Evolutionary conservation across 2,329 filamentous ascomycete genomes (phyloP).

Genomic region (Xylaria arbuscula): DNA sequence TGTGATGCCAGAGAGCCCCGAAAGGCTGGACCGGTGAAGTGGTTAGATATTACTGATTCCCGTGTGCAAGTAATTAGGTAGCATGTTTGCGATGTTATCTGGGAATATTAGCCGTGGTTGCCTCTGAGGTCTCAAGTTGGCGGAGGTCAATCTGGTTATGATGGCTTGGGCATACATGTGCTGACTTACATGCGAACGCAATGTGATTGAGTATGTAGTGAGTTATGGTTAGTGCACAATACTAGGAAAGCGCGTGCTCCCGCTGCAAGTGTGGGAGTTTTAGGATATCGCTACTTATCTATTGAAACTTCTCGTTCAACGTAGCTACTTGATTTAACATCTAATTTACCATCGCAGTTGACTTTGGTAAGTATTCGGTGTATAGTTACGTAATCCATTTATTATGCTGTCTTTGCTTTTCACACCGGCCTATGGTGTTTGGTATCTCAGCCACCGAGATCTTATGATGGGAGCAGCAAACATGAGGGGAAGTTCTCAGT

Average conservation of each 20-base stretch:
- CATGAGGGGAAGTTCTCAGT: too few relatives aligned
- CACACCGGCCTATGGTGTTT: too few relatives aligned
- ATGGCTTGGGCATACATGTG: not conserved
- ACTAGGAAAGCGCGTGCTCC: not conserved
- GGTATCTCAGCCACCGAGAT: too few relatives aligned
- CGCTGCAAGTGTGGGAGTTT: not conserved
- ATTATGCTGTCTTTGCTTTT: too few relatives aligned
- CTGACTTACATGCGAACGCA: not conserved
- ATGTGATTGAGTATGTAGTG: not conserved
- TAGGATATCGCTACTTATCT: too few relatives aligned
- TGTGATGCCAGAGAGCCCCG: not conserved
- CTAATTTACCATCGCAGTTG: too few relatives aligned
- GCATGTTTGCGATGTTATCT: not conserved
- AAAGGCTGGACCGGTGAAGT: not conserved
- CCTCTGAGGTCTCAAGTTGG: not conserved
- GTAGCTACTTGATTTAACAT: too few relatives aligned
- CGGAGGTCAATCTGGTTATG: not conserved
- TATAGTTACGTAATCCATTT: too few relatives aligned
- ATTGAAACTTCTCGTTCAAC: too few relatives aligned
- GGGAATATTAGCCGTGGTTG: not conserved
- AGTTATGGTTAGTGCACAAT: not conserved
- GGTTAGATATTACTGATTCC: not conserved
- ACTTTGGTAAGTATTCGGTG: too few relatives aligned
- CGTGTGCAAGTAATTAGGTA: not conserved
- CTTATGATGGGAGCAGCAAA: too few relatives aligned